Percentiles rank a stretch among this genome's conserved stretches.
phyloP scores from a whole-genome alignment of 805 yeast species.

The Wickerhamomyces alni region DNA sequence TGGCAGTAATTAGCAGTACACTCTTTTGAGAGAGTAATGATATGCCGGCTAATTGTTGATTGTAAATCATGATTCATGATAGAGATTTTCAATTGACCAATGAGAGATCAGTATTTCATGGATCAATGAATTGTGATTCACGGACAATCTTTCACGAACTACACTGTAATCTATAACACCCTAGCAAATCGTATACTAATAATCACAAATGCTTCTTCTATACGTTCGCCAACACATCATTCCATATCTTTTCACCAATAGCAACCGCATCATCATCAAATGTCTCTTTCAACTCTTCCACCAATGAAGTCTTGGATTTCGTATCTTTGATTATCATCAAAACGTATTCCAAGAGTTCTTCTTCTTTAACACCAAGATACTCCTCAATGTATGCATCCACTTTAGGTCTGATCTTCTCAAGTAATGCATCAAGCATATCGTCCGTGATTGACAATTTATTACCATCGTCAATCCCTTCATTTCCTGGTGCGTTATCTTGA shows the following conservation, averaged over 20 bases:
- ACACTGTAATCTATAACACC: too few species aligned
- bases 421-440: constrained; percentile 10
- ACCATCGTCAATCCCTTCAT: background rate
- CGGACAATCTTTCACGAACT: too few species aligned
- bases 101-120: too few species aligned
- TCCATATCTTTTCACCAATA: constrained; percentile 37
- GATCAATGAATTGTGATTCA: too few species aligned
- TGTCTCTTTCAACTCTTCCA: constrained; percentile 43
- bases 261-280: constrained; percentile 42
- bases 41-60: too few species aligned
- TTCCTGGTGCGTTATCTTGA: constrained; percentile 3
- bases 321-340: constrained; percentile 31
- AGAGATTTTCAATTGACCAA: too few species aligned
- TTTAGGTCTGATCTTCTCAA: constrained; percentile 27
- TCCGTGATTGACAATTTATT: constrained; percentile 5
- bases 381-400: constrained; percentile 42
- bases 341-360: constrained; percentile 40
- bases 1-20: too few species aligned
- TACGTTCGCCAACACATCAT: constrained; percentile 8
- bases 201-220: background rate
- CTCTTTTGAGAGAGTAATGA: too few species aligned
- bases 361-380: constrained; percentile 48
- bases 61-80: too few species aligned
- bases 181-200: too few species aligned
- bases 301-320: constrained; percentile 26